Percentiles rank a stretch among this genome's conserved stretches.
These are phyloP conservation scores for Flaveria brownii DNA, from an alignment of 129 eudicot genomes.

Conservation along the genomic window DNA sequence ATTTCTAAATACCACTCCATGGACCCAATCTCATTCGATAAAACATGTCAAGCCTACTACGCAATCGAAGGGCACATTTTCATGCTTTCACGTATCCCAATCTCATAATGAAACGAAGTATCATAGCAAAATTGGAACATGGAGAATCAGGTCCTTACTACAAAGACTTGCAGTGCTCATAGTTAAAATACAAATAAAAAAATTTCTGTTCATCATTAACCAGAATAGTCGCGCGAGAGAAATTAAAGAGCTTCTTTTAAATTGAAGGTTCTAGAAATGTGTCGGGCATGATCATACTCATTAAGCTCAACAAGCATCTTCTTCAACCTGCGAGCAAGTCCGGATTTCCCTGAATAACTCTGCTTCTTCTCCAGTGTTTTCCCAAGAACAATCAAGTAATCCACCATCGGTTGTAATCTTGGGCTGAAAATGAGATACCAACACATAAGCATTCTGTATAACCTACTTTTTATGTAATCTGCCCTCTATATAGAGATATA, in stretches of 20 bases:
- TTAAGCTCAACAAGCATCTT: slow-evolving; percentile 93
- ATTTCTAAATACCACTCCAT: too few species aligned
- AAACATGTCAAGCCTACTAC: background rate
- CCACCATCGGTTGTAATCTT: slow-evolving; percentile 78
- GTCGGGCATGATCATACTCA: slow-evolving; percentile 82
- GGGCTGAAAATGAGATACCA: slow-evolving; percentile 42
- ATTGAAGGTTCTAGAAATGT: slow-evolving; percentile 70
- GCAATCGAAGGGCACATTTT: background rate
- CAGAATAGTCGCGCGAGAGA: background rate
- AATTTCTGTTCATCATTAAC: background rate
- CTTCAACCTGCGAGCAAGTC: slow-evolving; percentile 83
- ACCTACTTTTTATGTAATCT: background rate
- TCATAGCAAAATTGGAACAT: background rate
- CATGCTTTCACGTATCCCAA: background rate
- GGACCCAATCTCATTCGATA: too few species aligned
- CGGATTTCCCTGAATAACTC: slow-evolving; percentile 41
- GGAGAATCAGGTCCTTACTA: background rate
- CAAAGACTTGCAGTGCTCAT: background rate
- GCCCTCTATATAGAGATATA: background rate
- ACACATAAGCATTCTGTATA: slow-evolving; percentile 14
- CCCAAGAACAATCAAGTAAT: slow-evolving; percentile 60
- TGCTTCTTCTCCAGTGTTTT: slow-evolving; percentile 65
- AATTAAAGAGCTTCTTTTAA: slow-evolving; percentile 79
- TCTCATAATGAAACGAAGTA: background rate
- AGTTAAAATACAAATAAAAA: background rate